Conservation (phyloP, 768 basidiomycete species). For the Mycena filopes region DNA sequence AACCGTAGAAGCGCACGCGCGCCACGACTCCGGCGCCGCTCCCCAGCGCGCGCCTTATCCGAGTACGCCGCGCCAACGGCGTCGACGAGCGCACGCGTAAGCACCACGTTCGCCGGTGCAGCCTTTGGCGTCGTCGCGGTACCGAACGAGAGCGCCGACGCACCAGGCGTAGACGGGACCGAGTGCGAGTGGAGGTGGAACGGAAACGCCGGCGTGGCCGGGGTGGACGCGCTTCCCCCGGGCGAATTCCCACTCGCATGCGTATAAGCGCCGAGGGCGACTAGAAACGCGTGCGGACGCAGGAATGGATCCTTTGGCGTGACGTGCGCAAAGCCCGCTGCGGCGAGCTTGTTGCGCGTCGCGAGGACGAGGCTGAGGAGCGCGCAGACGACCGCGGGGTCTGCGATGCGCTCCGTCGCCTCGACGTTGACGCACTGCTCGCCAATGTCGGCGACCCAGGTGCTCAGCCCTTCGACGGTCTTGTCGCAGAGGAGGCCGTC, state of each 20-base stretch:
- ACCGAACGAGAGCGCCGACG: slow-evolving; percentile 32
- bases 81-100: slow-evolving; percentile 59
- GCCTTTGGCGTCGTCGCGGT: slow-evolving; percentile 22
- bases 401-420: slow-evolving; percentile 79
- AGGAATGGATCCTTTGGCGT: slow-evolving; percentile 85
- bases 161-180: slow-evolving; percentile 18
- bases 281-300: slow-evolving; percentile 68
- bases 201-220: slow-evolving; percentile 36
- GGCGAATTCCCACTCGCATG: slow-evolving; percentile 33
- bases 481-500: slow-evolving; percentile 84
- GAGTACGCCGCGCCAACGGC: slow-evolving; percentile 61
- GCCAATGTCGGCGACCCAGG: slow-evolving; percentile 76
- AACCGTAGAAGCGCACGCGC: slow-evolving; percentile 57
- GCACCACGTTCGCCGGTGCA: slow-evolving; percentile 35
- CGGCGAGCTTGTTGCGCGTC: slow-evolving; percentile 75
- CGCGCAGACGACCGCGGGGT: slow-evolving; percentile 76
- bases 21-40: slow-evolving; percentile 70
- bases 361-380: slow-evolving; percentile 76
- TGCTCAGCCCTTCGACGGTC: slow-evolving; percentile 75
- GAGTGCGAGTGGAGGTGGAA: slow-evolving; percentile 31
- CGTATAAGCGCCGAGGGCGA: slow-evolving; percentile 55
- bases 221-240: slow-evolving; percentile 14
- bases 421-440: slow-evolving; percentile 70
- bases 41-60: slow-evolving; percentile 54
- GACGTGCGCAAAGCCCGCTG: slow-evolving; percentile 52